Percentiles rank a stretch among this genome's conserved stretches.
Conservation (phyloP, 352 stramenopile genomes). For the Phytophthora rubi region DNA sequence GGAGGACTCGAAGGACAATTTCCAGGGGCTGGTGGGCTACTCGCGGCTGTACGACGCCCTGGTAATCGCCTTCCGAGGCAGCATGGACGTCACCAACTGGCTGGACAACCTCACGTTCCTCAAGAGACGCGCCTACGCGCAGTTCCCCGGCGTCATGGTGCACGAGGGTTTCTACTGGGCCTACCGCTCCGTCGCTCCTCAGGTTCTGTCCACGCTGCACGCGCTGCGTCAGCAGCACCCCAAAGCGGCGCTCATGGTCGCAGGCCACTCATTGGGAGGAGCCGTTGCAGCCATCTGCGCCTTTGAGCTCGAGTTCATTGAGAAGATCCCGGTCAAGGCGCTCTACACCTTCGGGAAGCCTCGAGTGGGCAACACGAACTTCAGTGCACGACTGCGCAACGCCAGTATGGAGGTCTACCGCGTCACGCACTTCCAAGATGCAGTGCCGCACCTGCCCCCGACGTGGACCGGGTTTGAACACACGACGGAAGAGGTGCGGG, state of each 20-base stretch:
- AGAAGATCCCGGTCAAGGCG: constrained; percentile 57
- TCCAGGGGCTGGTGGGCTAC: constrained; percentile 84
- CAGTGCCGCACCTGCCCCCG: constrained; percentile 80
- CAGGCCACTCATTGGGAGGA: constrained; percentile 78
- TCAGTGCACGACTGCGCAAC: constrained; percentile 60
- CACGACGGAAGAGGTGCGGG: constrained; percentile 68
- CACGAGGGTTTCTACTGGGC: constrained; percentile 87
- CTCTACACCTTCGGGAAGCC: constrained; percentile 85
- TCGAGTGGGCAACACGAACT: constrained; percentile 73
- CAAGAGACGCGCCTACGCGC: constrained; percentile 68
- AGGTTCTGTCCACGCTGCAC: constrained; percentile 52
- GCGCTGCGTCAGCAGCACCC: constrained; percentile 46
- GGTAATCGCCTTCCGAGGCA: constrained; percentile 82
- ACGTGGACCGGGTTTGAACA: constrained; percentile 82
- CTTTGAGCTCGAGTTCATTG: constrained; percentile 73
- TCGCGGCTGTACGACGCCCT: constrained; percentile 56
- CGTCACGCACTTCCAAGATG: constrained; percentile 79
- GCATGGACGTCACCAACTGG: constrained; percentile 87
- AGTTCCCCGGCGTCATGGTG: constrained; percentile 68
- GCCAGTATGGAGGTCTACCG: constrained; percentile 69
- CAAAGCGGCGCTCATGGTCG: constrained; percentile 59
- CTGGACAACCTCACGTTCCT: constrained; percentile 87
- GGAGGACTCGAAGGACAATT: constrained; percentile 74
- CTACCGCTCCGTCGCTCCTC: constrained; percentile 62
- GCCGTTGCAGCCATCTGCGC: constrained; percentile 75